Evolutionary conservation across 75 land plant species (phyloP).

Genomic region (Selaginella moellendorffii): DNA sequence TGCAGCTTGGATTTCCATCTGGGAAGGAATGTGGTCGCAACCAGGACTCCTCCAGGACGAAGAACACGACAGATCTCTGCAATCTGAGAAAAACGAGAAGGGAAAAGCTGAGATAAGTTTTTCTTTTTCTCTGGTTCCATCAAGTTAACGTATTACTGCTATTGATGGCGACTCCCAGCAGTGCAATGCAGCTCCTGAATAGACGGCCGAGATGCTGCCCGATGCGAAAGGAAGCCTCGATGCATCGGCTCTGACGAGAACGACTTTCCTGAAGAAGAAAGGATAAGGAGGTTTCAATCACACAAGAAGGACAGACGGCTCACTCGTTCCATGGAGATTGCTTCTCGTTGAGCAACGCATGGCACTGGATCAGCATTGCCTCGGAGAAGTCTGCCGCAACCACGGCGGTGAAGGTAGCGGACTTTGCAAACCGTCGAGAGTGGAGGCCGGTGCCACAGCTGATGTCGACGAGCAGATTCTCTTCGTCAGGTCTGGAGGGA

Average conservation of each 20-base stretch:
- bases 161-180: constrained; percentile 1
- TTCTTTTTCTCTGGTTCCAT: no score
- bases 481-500: neutral
- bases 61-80: constrained; percentile 3
- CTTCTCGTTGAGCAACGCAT: neutral
- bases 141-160: neutral
- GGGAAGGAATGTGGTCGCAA: constrained; percentile 1
- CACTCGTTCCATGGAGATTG: neutral
- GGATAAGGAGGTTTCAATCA: neutral
- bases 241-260: neutral
- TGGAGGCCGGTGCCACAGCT: constrained; percentile 10
- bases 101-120: no score
- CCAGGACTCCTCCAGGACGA: neutral
- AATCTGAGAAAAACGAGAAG: no score
- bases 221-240: constrained; percentile 8
- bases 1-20: constrained; percentile 1
- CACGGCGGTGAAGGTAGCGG: neutral
- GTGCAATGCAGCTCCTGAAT: constrained; percentile 9
- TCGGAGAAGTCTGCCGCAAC: constrained; percentile 7
- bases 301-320: neutral
- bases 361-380: constrained; percentile 4
- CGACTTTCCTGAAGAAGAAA: constrained; percentile 2
- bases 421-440: neutral
- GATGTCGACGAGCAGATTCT: neutral
- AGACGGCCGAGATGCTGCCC: neutral